phyloP scores from a whole-genome alignment of 2,329 filamentous ascomycete genomes.

The Alternaria conjuncta region DNA sequence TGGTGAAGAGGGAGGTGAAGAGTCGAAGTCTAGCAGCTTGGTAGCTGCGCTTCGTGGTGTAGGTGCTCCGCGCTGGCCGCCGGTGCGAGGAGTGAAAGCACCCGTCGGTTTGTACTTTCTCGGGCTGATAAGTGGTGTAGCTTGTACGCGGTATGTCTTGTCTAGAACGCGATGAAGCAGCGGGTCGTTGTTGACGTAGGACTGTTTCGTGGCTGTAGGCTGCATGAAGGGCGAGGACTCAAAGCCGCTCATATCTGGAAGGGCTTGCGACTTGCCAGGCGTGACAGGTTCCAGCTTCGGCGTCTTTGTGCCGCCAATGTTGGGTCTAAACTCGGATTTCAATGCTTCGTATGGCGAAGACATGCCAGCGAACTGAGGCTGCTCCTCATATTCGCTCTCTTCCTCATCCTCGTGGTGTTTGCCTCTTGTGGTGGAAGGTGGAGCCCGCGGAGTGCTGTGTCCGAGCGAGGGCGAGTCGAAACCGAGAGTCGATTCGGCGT shows the following conservation, averaged over 20 bases:
- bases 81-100: constrained; percentile 47
- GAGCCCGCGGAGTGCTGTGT: constrained; percentile 66
- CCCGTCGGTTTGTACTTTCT: constrained; percentile 52
- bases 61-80: constrained; percentile 34
- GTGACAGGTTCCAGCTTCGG: constrained; percentile 44
- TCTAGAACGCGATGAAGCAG: constrained; percentile 91
- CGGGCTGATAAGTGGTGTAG: constrained; percentile 80
- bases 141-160: constrained; percentile 92
- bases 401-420: constrained; percentile 15
- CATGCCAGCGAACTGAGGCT: constrained; percentile 66
- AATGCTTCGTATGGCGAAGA: constrained; percentile 79
- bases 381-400: constrained; percentile 25
- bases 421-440: constrained; percentile 29
- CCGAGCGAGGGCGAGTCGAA: constrained; percentile 65
- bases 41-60: constrained; percentile 32
- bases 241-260: constrained; percentile 53
- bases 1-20: constrained; percentile 61
- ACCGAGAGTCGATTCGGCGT: constrained; percentile 66
- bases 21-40: constrained; percentile 40
- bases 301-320: constrained; percentile 58
- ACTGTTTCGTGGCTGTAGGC: constrained; percentile 44
- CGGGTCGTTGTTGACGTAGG: constrained; percentile 66
- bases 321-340: constrained; percentile 71
- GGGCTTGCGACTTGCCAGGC: constrained; percentile 40
- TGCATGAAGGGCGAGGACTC: constrained; percentile 61